Base-by-base conservation (phyloP, 129 eudicot genomes). In the Dittrichia graveolens region DNA sequence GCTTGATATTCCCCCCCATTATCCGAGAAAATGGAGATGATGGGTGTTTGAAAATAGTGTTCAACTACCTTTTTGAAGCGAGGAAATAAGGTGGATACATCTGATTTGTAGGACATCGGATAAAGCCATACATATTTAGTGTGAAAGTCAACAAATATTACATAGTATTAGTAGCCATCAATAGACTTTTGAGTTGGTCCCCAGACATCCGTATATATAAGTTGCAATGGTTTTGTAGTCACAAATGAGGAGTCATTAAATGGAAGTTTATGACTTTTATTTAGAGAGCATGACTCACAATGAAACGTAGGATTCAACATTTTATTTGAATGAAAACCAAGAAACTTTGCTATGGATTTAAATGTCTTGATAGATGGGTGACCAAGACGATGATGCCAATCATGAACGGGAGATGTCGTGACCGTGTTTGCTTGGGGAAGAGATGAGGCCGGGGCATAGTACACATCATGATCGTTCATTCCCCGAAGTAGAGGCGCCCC, bases 61-160 rank as follows among this genome's bases (percentile, higher is more conserved):
- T 76, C 66, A 42, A 57, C 76, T 15, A 41, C 2, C 15, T 43
- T 41, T 46, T 47, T 73, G 38, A 73, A 61, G 8, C 34, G 55
- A 5, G 70, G 66, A 61, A 73, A 73, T 2, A 60, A 5, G 4
- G 19, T 53, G 5, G 40, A 59, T 8, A 73, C 61, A 61, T 73
- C 61, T 3, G 47, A 72, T 43, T 72, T 72, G 2, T 5, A 34
- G 5, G 14, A 10, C n/a, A 72, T 43, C n/a, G 77, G 77, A 37
- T 59, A 57, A 15, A 71, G 56, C 76, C 76, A 71, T 12, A 57
- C 55, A 71, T 71, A 70, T 70, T 54, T 69, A 3, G 75, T 54
- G 42, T 54, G 61, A 31, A 54, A 61, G 37, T 71, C 55, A 12
- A 72, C 59, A 61, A 73, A 73, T 5, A 73, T 60, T 19, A 73